These are phyloP conservation scores for Eucommia ulmoides DNA, from an alignment of 257 asterid species.

Conservation along the genomic window DNA sequence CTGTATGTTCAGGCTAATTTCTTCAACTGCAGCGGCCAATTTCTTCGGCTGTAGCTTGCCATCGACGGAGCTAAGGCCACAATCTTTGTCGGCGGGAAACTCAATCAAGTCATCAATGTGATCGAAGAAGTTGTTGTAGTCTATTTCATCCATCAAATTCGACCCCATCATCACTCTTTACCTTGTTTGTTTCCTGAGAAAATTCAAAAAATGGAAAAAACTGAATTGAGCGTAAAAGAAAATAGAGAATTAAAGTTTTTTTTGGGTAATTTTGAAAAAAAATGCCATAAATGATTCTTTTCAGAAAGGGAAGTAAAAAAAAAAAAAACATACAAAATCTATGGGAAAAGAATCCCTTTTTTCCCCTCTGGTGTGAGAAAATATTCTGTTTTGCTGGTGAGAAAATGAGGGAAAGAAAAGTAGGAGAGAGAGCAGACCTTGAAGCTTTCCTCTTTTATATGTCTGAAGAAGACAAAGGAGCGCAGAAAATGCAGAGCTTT, in stretches of 20 bases:
- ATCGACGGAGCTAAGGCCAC: constrained; percentile 39
- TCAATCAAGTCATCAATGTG: constrained; percentile 88
- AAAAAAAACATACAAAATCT: not conserved
- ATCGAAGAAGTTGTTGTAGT: constrained; percentile 74
- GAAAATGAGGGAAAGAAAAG: not conserved
- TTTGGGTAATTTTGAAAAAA: not conserved
- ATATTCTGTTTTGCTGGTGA: too few species aligned
- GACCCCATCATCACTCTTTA: constrained; percentile 37
- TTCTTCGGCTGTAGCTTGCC: too few species aligned
- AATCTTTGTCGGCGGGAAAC: constrained; percentile 63
- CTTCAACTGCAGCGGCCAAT: too few species aligned
- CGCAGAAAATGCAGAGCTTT: too few species aligned
- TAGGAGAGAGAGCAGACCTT: constrained; percentile 15
- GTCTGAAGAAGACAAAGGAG: too few species aligned
- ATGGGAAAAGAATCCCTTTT: not conserved
- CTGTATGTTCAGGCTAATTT: too few species aligned
- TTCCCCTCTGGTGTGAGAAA: too few species aligned
- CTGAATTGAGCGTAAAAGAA: not conserved
- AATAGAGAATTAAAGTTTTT: not conserved
- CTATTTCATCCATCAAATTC: constrained; percentile 55
- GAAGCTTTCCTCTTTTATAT: too few species aligned
- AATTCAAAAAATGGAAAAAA: not conserved
- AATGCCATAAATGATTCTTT: not conserved
- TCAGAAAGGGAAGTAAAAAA: too few species aligned
- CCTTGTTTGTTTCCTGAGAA: constrained; percentile 16